Percentiles rank a stretch among this genome's conserved stretches.
Conservation (phyloP, 2,329 filamentous ascomycete genomes). For the Diaporthe sp. region DNA sequence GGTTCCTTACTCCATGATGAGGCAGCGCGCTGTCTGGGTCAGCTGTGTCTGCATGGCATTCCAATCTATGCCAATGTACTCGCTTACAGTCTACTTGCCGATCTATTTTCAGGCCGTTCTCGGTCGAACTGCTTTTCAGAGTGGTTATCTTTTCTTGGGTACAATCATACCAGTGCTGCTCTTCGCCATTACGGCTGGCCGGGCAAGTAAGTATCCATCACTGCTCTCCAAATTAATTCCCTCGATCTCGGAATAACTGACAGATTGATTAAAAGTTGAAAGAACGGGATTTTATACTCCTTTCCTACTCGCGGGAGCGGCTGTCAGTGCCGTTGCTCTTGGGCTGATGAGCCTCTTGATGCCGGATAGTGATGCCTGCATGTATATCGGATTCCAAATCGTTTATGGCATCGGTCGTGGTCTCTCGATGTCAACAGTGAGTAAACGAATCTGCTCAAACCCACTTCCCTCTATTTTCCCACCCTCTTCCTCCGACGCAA, state of each 20-base stretch:
- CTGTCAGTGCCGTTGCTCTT: neutral
- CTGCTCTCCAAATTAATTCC: neutral
- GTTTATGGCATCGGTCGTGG: neutral
- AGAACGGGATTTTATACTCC: neutral
- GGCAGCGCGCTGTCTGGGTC: neutral
- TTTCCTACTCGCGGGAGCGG: neutral
- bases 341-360: neutral
- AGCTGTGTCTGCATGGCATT: neutral
- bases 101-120: neutral
- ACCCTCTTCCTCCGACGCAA: neutral
- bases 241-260: neutral
- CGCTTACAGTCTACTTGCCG: neutral
- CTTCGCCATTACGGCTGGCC: neutral
- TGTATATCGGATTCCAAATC: neutral
- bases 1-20: neutral
- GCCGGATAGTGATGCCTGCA: neutral
- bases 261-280: neutral
- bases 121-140: neutral
- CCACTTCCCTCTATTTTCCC: neutral
- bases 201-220: neutral
- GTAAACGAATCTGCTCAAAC: neutral
- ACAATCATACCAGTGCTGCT: neutral
- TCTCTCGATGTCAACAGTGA: neutral
- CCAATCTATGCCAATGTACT: neutral
- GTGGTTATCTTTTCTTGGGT: neutral